phyloP scores from a whole-genome alignment of 257 asterid species.

The Galeopsis tetrahit region DNA sequence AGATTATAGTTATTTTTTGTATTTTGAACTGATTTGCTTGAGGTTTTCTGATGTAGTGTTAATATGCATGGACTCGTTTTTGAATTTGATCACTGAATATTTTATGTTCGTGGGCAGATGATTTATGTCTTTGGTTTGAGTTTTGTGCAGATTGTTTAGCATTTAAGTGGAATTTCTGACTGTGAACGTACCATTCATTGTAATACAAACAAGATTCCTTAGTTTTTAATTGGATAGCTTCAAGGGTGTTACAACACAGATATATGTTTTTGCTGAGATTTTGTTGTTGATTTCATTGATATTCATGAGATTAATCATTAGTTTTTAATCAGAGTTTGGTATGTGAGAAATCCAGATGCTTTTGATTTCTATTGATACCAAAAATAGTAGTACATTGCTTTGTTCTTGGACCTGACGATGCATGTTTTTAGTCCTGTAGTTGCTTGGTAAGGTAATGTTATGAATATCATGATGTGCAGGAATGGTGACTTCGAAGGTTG shows the following conservation, averaged over 20 bases:
- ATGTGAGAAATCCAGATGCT: neutral
- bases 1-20: neutral
- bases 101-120: neutral
- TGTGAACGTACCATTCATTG: neutral
- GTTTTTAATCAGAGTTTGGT: slow-evolving; percentile 23
- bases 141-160: neutral
- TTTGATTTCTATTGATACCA: neutral
- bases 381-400: neutral
- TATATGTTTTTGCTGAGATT: neutral
- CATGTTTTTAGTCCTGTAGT: slow-evolving; percentile 18
- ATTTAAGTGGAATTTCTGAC: neutral
- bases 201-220: slow-evolving; percentile 13
- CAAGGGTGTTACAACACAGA: neutral
- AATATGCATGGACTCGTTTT: neutral
- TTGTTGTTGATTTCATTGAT: neutral
- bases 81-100: neutral
- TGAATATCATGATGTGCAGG: slow-evolving; percentile 59
- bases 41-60: neutral
- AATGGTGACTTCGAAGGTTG: slow-evolving; percentile 93
- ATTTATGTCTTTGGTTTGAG: neutral
- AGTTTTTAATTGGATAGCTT: slow-evolving; percentile 14
- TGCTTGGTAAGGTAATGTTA: slow-evolving; percentile 22
- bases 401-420: slow-evolving; percentile 13
- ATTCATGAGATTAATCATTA: neutral
- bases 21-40: slow-evolving; percentile 12